Evolutionary conservation across 2,329 filamentous ascomycete species (phyloP), one percentile per base, ranked within the genome.

Genomic region (Pseudogymnoascus sp.): DNA sequence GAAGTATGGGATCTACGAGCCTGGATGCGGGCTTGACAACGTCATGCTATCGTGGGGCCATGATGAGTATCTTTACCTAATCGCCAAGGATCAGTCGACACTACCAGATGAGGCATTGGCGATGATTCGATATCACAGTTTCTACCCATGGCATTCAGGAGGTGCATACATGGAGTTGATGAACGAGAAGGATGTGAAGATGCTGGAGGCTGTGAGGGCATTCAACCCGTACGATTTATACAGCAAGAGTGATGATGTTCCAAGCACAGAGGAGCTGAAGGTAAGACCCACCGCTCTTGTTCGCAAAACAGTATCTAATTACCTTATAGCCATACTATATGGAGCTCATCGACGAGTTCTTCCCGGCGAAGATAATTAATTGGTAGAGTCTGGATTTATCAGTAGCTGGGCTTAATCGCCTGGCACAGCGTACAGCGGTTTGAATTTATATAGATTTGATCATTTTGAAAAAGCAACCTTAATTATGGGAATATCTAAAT

Each of bases 161-260:
- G 88, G 87, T 58, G 91, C 90, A 7, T 95, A 95, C 77, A 75
- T 77, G 66, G 84, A 90, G 76, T 82, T 94, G 75, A 94, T 95
- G 91, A 82, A 86, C 72, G 84, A 87, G 64, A 87, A 91, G 72
- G 91, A 95, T 69, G 81, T 83, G 70, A 96, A 92, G 78, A 91
- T 94, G 87, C 77, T 94, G 68, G 83, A 85, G 72, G 90, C 90
- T 7, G 91, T 94, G 62, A 82, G 84, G 74, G 90, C 89, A 0
- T 95, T 95, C 76, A 95, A 94, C 74, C 90, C 91, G 0, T 95
- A 95, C 69, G 91, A 95, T 72, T 73, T 95, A 62, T 95, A 95
- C 79, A 92, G 88, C 78, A 95, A 95, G 85, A 91, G 86, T 67
- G 90, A 95, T 69, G 89, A 84, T 16, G 80, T 91, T 25, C 90